A percentile compares a stretch with the other conserved stretches of the same genome.
Conservation (phyloP, 352 stramenopile genomes). For the Globisporangium heterothallicum region DNA sequence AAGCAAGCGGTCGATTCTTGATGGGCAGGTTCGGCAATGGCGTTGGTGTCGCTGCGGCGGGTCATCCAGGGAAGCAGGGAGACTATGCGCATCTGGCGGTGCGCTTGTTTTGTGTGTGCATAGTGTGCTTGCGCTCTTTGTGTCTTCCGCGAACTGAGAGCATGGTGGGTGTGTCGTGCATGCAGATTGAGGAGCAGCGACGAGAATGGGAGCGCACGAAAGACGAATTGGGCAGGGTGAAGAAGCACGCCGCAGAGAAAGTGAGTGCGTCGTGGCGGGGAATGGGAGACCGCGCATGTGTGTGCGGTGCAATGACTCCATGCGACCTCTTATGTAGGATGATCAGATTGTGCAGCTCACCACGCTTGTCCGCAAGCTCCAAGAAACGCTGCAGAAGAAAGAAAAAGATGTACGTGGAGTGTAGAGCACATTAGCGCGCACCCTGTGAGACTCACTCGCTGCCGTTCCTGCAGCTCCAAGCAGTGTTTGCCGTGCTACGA, state of each 20-base stretch:
- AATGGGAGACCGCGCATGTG: no score
- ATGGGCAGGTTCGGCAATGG: slow-evolving; percentile 8
- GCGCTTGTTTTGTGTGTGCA: no score
- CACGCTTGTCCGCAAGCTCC: slow-evolving; percentile 42
- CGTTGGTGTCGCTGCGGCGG: neutral
- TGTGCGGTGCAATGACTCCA: neutral
- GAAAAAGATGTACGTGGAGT: slow-evolving; percentile 46
- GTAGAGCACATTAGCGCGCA: neutral
- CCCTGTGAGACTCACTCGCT: neutral
- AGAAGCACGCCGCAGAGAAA: slow-evolving; percentile 39
- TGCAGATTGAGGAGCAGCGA: slow-evolving; percentile 45
- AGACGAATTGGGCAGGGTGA: slow-evolving; percentile 39
- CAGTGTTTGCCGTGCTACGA: slow-evolving; percentile 47
- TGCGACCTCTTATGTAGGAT: slow-evolving; percentile 26
- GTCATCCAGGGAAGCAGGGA: no score
- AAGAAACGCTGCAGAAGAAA: slow-evolving; percentile 57
- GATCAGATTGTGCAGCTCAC: slow-evolving; percentile 53
- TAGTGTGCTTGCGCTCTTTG: neutral
- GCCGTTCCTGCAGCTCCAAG: slow-evolving; percentile 35
- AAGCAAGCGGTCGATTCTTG: no score
- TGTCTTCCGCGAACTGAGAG: neutral
- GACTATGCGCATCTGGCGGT: slow-evolving; percentile 14
- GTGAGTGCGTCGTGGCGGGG: no score
- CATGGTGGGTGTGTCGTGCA: neutral
- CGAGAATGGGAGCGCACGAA: slow-evolving; percentile 51